Conservation (phyloP, 495 filamentous ascomycete species). For the Chaetomium cochliodes region DNA sequence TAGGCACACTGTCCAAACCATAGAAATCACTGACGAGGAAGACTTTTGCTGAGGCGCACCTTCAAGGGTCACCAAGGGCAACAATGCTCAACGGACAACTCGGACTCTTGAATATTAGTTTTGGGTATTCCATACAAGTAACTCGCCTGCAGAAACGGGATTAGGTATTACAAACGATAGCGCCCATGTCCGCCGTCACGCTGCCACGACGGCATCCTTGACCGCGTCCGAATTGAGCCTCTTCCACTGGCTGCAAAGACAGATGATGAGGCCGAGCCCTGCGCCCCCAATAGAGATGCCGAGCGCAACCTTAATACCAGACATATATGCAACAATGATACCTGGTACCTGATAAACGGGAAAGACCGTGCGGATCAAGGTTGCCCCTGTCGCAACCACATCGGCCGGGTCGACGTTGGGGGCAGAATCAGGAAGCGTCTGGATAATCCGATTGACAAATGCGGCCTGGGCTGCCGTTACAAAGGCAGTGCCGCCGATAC, state of each 20-base stretch:
- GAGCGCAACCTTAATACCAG: conserved; percentile 43
- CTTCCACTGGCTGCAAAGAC: conserved; percentile 28
- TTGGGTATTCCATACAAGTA: too few species aligned
- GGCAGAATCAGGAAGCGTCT: conserved; percentile 36
- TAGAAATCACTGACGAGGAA: too few species aligned
- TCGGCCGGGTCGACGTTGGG: conserved; percentile 45
- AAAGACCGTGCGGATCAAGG: conserved; percentile 41
- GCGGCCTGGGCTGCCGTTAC: conserved; percentile 42
- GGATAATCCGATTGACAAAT: conserved; percentile 29
- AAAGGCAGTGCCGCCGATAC: conserved; percentile 49
- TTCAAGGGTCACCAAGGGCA: too few species aligned
- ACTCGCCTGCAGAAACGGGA: background rate
- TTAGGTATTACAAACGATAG: background rate
- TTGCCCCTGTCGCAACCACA: conserved; percentile 40
- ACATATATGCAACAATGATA: conserved; percentile 59
- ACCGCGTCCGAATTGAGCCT: conserved; percentile 29
- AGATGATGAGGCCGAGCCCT: conserved; percentile 26
- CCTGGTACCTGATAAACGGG: conserved; percentile 43
- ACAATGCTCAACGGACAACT: too few species aligned
- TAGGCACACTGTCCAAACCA: too few species aligned
- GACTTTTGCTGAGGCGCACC: too few species aligned
- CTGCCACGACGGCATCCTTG: conserved; percentile 22
- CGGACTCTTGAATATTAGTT: background rate
- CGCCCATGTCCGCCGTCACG: background rate
- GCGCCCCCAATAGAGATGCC: conserved; percentile 38